Percentiles rank a stretch among this genome's conserved stretches.
phyloP scores from a whole-genome alignment of 2,329 filamentous ascomycete genomes.

The Daldinia sp. region DNA sequence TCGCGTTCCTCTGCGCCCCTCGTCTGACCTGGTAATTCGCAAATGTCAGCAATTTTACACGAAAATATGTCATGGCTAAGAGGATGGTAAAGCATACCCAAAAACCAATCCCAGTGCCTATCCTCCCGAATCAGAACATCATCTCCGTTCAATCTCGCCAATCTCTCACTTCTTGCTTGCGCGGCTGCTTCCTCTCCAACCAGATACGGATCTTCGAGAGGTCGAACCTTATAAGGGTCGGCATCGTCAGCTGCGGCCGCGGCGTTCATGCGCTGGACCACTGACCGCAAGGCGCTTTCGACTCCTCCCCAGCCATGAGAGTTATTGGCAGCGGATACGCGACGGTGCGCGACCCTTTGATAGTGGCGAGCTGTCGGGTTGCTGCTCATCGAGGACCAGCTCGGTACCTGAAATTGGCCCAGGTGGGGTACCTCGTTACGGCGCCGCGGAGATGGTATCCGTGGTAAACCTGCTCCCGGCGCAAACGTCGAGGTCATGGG shows the following conservation, averaged over 20 bases:
- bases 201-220: constrained; percentile 74
- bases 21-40: constrained; percentile 60
- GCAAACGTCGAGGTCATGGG: constrained; percentile 45
- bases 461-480: constrained; percentile 62
- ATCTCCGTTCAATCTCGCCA: constrained; percentile 67
- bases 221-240: constrained; percentile 55
- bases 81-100: constrained; percentile 59
- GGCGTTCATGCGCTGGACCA: constrained; percentile 45
- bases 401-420: constrained; percentile 67
- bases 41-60: constrained; percentile 30
- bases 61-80: neutral
- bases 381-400: constrained; percentile 68
- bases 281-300: constrained; percentile 47
- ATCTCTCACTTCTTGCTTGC: constrained; percentile 66
- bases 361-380: constrained; percentile 71
- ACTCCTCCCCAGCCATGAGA: constrained; percentile 36
- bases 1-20: constrained; percentile 64
- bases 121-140: constrained; percentile 69
- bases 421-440: constrained; percentile 58
- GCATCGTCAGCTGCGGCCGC: constrained; percentile 34
- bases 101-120: constrained; percentile 70
- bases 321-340: constrained; percentile 57
- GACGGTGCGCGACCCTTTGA: constrained; percentile 72
- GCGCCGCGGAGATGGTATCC: constrained; percentile 58
- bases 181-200: constrained; percentile 75